phyloP scores from a whole-genome alignment of 352 stramenopile genomes.

The Nothophytophthora sp. region DNA sequence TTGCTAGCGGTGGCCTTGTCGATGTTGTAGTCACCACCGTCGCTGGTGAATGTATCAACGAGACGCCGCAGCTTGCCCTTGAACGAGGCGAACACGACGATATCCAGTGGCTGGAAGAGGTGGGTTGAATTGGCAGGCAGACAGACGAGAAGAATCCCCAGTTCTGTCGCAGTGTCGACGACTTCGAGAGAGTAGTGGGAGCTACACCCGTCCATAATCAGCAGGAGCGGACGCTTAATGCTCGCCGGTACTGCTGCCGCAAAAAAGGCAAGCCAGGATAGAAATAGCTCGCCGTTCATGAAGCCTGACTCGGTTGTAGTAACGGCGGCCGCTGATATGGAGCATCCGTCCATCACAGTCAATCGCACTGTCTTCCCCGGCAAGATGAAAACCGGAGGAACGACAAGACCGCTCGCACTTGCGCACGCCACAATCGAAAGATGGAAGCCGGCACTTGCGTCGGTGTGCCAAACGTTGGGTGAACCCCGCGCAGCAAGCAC shows the following conservation, averaged over 20 bases:
- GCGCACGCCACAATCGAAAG: not conserved
- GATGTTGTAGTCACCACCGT: no score
- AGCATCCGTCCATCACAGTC: not conserved
- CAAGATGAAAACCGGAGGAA: not conserved
- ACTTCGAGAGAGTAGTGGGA: slow-evolving; percentile 2
- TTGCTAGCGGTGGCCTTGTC: no score
- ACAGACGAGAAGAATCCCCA: not conserved
- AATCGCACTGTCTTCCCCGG: not conserved
- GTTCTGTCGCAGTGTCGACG: not conserved
- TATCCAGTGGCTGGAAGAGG: slow-evolving; percentile 3
- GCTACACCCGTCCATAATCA: slow-evolving; percentile 3
- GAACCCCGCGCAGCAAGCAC: not conserved
- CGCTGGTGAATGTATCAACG: no score
- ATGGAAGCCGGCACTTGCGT: not conserved
- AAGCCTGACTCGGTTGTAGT: not conserved
- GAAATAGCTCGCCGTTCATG: not conserved
- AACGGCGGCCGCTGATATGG: not conserved
- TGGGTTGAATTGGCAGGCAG: slow-evolving; percentile 1
- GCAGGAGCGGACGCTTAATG: not conserved
- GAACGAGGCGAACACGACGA: not conserved
- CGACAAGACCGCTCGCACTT: not conserved
- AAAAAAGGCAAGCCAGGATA: slow-evolving; percentile 1
- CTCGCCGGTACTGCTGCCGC: not conserved
- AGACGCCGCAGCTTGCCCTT: not conserved
- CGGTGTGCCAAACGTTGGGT: not conserved